phyloP scores from a whole-genome alignment of 305 asterid species.

The Fraxinus baroniana region DNA sequence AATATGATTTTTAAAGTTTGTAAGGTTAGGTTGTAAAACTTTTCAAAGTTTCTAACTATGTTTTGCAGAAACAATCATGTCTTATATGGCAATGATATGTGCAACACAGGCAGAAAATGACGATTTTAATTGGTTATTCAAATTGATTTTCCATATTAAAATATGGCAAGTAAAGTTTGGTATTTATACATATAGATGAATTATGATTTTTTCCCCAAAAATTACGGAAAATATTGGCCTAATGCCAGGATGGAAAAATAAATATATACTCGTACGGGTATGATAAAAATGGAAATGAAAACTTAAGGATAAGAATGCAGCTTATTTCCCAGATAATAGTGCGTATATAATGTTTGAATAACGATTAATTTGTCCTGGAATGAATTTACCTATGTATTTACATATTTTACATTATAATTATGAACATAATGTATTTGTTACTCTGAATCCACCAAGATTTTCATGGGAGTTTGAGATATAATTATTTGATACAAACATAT shows the following conservation, averaged over 20 bases:
- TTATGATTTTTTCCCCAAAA: background rate
- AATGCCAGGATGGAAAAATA: conserved; percentile 1
- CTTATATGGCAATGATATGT: background rate
- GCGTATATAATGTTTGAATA: background rate
- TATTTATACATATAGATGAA: background rate
- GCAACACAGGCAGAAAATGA: background rate
- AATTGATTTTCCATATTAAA: background rate
- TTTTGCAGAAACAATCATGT: conserved; percentile 1
- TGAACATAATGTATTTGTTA: conserved; percentile 5
- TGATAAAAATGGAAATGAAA: background rate
- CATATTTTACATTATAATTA: background rate
- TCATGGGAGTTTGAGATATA: background rate
- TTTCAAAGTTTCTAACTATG: background rate
- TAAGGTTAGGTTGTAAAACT: conserved; percentile 5
- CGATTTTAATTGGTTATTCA: conserved; percentile 4
- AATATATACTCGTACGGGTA: background rate
- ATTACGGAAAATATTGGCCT: background rate
- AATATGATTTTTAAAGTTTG: conserved; percentile 8
- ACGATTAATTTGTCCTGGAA: background rate
- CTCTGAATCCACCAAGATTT: background rate
- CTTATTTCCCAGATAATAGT: background rate
- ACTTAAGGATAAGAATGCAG: background rate
- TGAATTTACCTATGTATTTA: background rate
- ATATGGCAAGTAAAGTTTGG: conserved; percentile 3
- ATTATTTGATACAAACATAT: background rate